Evolutionary conservation across 2,329 filamentous ascomycete genomes (phyloP).

Genomic region (Cytospora piceicola): DNA sequence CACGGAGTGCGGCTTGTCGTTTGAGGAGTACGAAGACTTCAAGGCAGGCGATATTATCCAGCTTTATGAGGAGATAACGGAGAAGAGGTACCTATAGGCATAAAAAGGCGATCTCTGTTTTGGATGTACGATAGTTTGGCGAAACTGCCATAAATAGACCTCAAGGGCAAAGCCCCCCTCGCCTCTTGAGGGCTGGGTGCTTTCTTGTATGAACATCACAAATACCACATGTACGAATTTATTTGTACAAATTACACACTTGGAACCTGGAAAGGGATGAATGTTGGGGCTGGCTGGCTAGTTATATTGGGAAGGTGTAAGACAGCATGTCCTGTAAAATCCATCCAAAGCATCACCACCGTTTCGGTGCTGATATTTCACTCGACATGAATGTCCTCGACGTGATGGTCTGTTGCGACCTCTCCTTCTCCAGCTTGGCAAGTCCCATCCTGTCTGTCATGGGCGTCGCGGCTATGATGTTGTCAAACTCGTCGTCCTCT

Average conservation of each 20-base stretch:
- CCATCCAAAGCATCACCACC: constrained; percentile 41
- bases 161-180: not conserved
- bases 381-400: constrained; percentile 57
- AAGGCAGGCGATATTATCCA: constrained; percentile 84
- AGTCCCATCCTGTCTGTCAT: constrained; percentile 83
- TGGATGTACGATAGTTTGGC: constrained; percentile 9
- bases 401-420: constrained; percentile 51
- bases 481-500: constrained; percentile 81
- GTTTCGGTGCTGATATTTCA: constrained; percentile 52
- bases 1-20: constrained; percentile 88
- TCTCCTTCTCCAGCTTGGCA: constrained; percentile 59
- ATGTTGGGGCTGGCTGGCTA: not conserved
- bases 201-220: not conserved
- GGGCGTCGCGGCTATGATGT: constrained; percentile 88
- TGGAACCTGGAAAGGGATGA: not conserved
- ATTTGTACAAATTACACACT: not conserved
- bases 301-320: not conserved
- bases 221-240: not conserved
- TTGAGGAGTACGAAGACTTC: constrained; percentile 79
- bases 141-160: constrained; percentile 4
- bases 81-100: constrained; percentile 65
- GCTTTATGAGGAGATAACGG: constrained; percentile 77
- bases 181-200: not conserved
- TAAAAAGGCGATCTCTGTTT: not conserved
- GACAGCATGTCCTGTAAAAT: not conserved